phyloP scores from a whole-genome alignment of 108 stramenopile species.

The Skeletonema potamos region DNA sequence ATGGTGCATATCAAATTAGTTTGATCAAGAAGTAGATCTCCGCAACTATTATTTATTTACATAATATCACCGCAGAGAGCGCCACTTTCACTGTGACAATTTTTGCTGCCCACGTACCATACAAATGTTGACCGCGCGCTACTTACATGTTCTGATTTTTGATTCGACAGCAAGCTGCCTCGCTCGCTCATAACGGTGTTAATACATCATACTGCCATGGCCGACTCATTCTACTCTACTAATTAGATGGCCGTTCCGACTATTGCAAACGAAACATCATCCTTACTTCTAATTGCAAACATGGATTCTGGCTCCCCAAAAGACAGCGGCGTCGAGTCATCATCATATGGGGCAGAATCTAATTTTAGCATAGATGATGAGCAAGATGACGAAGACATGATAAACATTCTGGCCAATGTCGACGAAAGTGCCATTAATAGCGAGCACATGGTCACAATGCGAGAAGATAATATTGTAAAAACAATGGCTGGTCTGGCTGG shows the following conservation, averaged over 20 bases:
- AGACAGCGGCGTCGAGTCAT: neutral
- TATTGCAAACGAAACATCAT: neutral
- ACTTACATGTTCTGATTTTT: too few relatives aligned
- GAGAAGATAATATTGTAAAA: constrained; percentile 1
- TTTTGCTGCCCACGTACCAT: too few relatives aligned
- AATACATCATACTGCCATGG: too few relatives aligned
- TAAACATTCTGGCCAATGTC: constrained; percentile 7
- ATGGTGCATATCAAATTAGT: constrained; percentile 53
- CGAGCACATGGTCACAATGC: constrained; percentile 14
- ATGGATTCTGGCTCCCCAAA: neutral
- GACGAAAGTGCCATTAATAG: neutral
- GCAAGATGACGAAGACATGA: neutral
- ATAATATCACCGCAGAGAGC: too few relatives aligned
- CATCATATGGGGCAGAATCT: neutral
- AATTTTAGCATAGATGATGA: neutral
- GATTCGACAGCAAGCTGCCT: too few relatives aligned
- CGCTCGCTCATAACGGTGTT: too few relatives aligned
- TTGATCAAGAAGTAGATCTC: neutral
- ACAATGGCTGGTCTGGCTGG: constrained; percentile 36
- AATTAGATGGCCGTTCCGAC: neutral
- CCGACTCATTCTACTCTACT: neutral
- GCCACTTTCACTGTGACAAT: too few relatives aligned
- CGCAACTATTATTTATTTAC: neutral
- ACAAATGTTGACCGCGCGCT: too few relatives aligned
- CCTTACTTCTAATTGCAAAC: neutral